These are phyloP conservation scores for Lavandula angustifolia DNA, from an alignment of 257 asterid genomes.

Conservation along the genomic window DNA sequence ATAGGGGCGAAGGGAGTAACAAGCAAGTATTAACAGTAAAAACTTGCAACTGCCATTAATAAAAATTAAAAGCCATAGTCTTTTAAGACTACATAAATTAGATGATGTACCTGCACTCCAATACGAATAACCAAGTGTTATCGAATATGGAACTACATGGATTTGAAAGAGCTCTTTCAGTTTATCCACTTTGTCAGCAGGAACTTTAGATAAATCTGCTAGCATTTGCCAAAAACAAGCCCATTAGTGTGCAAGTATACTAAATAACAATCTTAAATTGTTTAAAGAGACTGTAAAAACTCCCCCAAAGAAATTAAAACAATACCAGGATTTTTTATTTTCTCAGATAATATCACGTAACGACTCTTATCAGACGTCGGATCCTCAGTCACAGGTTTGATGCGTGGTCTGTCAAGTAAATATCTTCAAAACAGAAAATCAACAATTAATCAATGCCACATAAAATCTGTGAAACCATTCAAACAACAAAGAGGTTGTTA, in stretches of 20 bases:
- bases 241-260: conserved; percentile 1
- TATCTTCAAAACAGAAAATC: conserved; percentile 45
- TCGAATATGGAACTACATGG: conserved; percentile 70
- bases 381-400: conserved; percentile 83
- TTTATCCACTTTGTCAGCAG: conserved; percentile 63
- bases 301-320: background rate
- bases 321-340: conserved; percentile 58
- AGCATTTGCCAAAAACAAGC: conserved; percentile 11
- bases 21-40: conserved; percentile 19
- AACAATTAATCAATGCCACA: conserved; percentile 9
- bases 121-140: conserved; percentile 84
- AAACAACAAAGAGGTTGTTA: background rate
- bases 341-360: conserved; percentile 72
- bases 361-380: conserved; percentile 70
- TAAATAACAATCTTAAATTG: background rate
- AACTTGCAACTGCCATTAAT: background rate
- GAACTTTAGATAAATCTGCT: conserved; percentile 81
- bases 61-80: background rate
- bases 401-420: conserved; percentile 78
- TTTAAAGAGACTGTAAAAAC: background rate
- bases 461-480: conserved; percentile 1
- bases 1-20: too few species aligned
- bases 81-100: conserved; percentile 5
- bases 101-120: conserved; percentile 75
- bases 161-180: conserved; percentile 66